Evolutionary conservation across 1,284 basidiomycete genomes (phyloP), one percentile per base, ranked within the genome.

Genomic region (Prillingera fragicola): DNA sequence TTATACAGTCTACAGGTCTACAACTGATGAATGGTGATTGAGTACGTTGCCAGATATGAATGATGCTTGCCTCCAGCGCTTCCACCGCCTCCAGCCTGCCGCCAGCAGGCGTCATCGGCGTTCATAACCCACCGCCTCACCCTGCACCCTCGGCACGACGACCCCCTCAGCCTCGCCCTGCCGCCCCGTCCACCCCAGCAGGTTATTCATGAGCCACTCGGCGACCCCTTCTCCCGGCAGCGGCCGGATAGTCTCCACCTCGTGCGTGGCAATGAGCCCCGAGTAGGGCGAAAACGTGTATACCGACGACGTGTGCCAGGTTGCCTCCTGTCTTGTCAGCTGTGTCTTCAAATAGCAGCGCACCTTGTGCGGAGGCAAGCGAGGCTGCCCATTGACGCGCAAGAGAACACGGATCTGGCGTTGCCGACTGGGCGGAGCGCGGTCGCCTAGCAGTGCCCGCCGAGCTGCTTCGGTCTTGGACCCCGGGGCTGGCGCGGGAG

Each of bases 191-290:
- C 62, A 68, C 3, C 66, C 65, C 33, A 67, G 54, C 13, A 71
- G 47, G 15, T 60, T 48, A 8, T 56, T 52, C 52, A 59, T 59
- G 13, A 73, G 51, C 70, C 69, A 72, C 35, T 66, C 65, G 1
- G 55, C 57, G 7, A 71, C 70, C 14, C 67, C 68, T 50, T 73
- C 70, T 44, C 69, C 67, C 0, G 71, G 71, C 21, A 69, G 39
- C 2, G 71, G 71, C 8, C 70, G 60, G 51, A 73, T 70, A 10
- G 63, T 65, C 55, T 73, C 71, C 32, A 72, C 68, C 45, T 68
- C 63, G 49, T 73, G 71, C 4, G 54, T 49, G 6, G 55, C 52
- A 41, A 73, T 70, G 9, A 67, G 58, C 19, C 69, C 70, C 9
- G 68, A 63, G 29, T 61, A 50, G 3, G 71, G 71, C n/a, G 63